Evolutionary conservation across 2,329 filamentous ascomycete species (phyloP), one percentile per base, ranked within the genome.

Genomic region (Davidsoniella neocaledoniae): DNA sequence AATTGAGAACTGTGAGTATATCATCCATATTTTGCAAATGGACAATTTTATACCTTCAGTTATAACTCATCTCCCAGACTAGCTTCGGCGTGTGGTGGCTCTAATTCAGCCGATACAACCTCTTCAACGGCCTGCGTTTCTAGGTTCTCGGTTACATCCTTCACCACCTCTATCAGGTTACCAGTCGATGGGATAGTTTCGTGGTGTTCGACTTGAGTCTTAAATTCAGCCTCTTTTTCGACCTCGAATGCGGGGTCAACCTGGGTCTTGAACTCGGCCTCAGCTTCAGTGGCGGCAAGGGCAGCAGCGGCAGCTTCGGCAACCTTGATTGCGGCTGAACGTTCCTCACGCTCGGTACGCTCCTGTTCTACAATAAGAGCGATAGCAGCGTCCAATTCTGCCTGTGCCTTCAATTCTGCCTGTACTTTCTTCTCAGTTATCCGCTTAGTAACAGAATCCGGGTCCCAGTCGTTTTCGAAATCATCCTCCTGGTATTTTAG

Each of bases 401-500:
- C 45, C 21, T 44, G 37, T 29, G 46, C 46, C 17, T n/a, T 10
- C 36, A 60, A 57, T 49, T 58, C 57, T n/a, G 59, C 58, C 55
- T 64, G 58, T 4, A 63, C 59, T 3, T 29, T 33, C 2, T 62
- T 66, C 2, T 61, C 67, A 41, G 73, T 70, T 5, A 70, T 76
- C 17, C 75, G 73, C 8, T 72, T 66, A 46, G 77, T 74, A 58
- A 83, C 74, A 14, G 67, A 68, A 46, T 80, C 79, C 43, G 75
- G 78, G 44, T 82, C 79, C 58, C 94, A 96, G 61, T 94, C 79
- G 47, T 91, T 79, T 10, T 77, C 81, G 2, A 73, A 68, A 61
- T 96, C 90, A 36, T 72, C 68, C 6, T 84, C 79, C 37, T 73
- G 70, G 39, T 94, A 75, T 68, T 96, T 96, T 81, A 83, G 93